phyloP scores from a whole-genome alignment of 345 rosid genomes.

The Pelargonium nanum region DNA sequence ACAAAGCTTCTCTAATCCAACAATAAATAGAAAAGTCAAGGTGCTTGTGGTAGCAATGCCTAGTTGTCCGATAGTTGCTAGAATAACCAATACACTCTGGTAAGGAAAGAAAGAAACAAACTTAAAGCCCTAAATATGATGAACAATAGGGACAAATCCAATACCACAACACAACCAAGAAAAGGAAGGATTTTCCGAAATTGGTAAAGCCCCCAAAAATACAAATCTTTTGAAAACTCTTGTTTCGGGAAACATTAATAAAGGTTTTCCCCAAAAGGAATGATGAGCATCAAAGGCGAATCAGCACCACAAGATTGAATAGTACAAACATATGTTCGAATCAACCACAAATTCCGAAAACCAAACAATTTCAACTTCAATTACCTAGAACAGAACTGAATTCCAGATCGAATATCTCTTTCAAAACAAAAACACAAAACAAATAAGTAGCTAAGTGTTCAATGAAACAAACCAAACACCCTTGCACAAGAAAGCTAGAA shows the following conservation, averaged over 20 bases:
- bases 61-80: neutral
- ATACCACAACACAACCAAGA: neutral
- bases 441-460: too few relatives aligned
- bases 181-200: neutral
- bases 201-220: neutral
- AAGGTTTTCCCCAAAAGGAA: neutral
- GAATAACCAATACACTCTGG: neutral
- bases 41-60: neutral
- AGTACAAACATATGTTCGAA: neutral
- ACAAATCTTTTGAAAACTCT: too few relatives aligned
- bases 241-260: too few relatives aligned
- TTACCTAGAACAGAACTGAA: neutral
- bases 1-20: neutral
- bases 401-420: neutral
- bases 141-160: neutral
- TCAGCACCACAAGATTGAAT: neutral
- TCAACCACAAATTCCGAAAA: too few relatives aligned
- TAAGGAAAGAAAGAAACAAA: too few relatives aligned
- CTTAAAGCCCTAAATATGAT: neutral
- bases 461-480: too few relatives aligned
- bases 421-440: too few relatives aligned
- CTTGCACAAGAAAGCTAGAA: neutral
- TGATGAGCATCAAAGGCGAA: neutral
- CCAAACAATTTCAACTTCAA: neutral
- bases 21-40: neutral